Evolutionary conservation across 495 filamentous ascomycete species (phyloP).

Genomic region (Barbatosphaeria neglecta): DNA sequence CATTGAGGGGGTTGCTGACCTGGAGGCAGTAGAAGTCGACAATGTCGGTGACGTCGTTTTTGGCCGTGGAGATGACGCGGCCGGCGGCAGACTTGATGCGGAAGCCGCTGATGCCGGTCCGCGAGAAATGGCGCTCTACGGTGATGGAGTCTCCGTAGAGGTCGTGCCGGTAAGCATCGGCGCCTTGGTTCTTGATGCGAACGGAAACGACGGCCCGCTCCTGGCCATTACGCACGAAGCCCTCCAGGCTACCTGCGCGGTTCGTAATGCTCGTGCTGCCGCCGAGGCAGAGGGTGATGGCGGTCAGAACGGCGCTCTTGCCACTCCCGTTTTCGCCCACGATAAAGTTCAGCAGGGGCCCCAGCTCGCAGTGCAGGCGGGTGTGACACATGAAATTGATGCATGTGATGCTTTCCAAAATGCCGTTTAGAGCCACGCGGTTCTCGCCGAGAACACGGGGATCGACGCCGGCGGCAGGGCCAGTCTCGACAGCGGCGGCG

Average conservation of each 20-base stretch:
- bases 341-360: conserved; percentile 93
- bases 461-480: no score
- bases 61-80: conserved; percentile 69
- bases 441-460: conserved; percentile 44
- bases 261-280: conserved; percentile 95
- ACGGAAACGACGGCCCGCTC: conserved; percentile 51
- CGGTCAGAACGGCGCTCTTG: conserved; percentile 96
- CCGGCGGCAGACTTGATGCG: conserved; percentile 68
- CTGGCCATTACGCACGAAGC: conserved; percentile 81
- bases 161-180: conserved; percentile 72
- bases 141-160: conserved; percentile 77
- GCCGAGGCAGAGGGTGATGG: conserved; percentile 84
- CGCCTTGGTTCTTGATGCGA: conserved; percentile 78
- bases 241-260: conserved; percentile 80
- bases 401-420: conserved; percentile 72
- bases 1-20: conserved; percentile 94
- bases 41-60: conserved; percentile 81
- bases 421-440: conserved; percentile 65
- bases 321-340: conserved; percentile 96
- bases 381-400: conserved; percentile 93
- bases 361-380: conserved; percentile 66
- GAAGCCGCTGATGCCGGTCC: conserved; percentile 66
- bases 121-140: conserved; percentile 79
- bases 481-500: no score
- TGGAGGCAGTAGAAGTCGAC: conserved; percentile 87